Percentiles rank a stretch among this genome's conserved stretches.
Conservation (phyloP, 164 flowering plant genomes). For the Magnolia sinica region DNA sequence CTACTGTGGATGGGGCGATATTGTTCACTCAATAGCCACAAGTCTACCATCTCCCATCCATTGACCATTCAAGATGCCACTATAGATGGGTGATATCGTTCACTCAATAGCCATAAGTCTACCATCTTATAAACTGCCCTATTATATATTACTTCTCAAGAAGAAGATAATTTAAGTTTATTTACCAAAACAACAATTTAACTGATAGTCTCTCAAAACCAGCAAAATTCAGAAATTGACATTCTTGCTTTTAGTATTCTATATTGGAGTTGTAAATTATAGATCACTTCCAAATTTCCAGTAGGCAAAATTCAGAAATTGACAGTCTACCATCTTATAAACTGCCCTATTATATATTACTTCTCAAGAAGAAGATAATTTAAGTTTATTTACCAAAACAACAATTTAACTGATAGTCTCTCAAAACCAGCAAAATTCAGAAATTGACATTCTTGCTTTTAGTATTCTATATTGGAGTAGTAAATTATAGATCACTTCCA, state of each 20-base stretch:
- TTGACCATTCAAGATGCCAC: too few species aligned
- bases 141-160: neutral
- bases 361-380: neutral
- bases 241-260: neutral
- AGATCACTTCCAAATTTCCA: too few species aligned
- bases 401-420: too few species aligned
- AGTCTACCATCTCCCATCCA: too few species aligned
- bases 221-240: neutral
- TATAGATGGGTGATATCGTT: too few species aligned
- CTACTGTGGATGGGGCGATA: too few species aligned
- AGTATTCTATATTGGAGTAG: neutral
- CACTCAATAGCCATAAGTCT: too few species aligned
- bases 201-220: too few species aligned
- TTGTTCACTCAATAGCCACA: neutral
- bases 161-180: neutral
- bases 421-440: neutral
- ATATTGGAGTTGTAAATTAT: neutral
- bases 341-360: neutral
- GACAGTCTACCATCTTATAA: slow-evolving; percentile 12
- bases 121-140: slow-evolving; percentile 10
- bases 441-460: neutral
- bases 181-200: neutral
- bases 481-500: too few species aligned
- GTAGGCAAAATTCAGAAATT: too few species aligned
- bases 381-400: neutral